Evolutionary conservation across 805 yeast species (phyloP).

Genomic region (Clavispora fructus): DNA sequence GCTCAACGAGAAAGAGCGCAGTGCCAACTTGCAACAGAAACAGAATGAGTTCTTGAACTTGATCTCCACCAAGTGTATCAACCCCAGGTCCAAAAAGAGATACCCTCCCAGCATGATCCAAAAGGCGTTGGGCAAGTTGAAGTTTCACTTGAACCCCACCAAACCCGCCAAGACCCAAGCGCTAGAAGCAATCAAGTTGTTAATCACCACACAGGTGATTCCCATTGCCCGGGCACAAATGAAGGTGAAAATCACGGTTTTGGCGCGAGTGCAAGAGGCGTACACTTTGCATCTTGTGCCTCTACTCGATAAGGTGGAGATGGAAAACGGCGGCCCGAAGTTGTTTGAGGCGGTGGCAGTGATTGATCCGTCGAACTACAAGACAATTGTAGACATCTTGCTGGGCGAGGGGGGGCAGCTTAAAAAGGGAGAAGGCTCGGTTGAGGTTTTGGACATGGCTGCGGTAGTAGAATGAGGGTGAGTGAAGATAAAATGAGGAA

Average conservation of each 20-base stretch:
- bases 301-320: constrained; percentile 34
- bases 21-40: constrained; percentile 62
- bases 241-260: constrained; percentile 68
- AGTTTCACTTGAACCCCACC: constrained; percentile 69
- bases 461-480: constrained; percentile 57
- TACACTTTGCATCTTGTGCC: constrained; percentile 29
- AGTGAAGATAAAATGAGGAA: too few relatives aligned
- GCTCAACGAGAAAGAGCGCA: constrained; percentile 88
- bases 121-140: constrained; percentile 72
- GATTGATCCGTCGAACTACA: constrained; percentile 82
- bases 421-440: constrained; percentile 51
- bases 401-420: constrained; percentile 41
- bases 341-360: constrained; percentile 47
- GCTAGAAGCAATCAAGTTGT: constrained; percentile 76
- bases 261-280: constrained; percentile 44
- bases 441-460: constrained; percentile 87
- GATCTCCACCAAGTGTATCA: constrained; percentile 84
- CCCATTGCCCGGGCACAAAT: constrained; percentile 94
- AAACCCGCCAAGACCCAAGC: constrained; percentile 86
- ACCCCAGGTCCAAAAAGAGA: constrained; percentile 82
- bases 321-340: constrained; percentile 38
- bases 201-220: constrained; percentile 73
- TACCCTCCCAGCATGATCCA: constrained; percentile 94
- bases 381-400: constrained; percentile 60
- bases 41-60: constrained; percentile 79